These are phyloP conservation scores for Aristolochia contorta DNA, from an alignment of 164 flowering plant species.

Conservation along the genomic window DNA sequence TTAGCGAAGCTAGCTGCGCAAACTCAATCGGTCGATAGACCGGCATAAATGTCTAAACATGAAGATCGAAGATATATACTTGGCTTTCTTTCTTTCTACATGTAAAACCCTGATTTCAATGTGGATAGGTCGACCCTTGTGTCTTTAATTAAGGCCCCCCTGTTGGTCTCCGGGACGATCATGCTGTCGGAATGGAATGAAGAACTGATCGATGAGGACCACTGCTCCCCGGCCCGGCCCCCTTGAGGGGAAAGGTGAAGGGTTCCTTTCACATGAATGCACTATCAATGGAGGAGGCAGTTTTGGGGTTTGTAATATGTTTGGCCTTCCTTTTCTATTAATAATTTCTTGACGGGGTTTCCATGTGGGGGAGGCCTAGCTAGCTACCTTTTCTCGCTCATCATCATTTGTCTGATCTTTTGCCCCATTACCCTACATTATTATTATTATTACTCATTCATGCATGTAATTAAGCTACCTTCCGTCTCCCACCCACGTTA, in stretches of 20 bases:
- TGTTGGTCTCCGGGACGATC: conserved; percentile 8
- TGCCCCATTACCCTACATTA: background rate
- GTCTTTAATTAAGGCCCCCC: background rate
- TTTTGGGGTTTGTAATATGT: conserved; percentile 3
- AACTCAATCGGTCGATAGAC: too few species aligned
- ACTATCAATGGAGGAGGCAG: conserved; percentile 5
- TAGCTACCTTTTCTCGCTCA: background rate
- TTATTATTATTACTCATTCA: too few species aligned
- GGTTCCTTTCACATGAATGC: conserved; percentile 10
- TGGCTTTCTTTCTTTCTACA: background rate
- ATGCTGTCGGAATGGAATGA: conserved; percentile 9
- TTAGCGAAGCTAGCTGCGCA: too few species aligned
- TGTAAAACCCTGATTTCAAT: conserved; percentile 1
- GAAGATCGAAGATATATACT: background rate
- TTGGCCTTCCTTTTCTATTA: conserved; percentile 3
- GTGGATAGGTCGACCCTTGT: conserved; percentile 8
- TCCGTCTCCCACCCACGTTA: too few species aligned
- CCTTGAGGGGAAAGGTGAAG: conserved; percentile 11
- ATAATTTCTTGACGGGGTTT: background rate
- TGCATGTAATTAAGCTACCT: too few species aligned
- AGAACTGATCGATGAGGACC: conserved; percentile 4
- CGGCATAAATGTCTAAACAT: conserved; percentile 1
- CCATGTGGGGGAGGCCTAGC: background rate
- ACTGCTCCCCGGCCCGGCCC: background rate
- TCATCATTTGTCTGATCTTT: conserved; percentile 6